These are phyloP conservation scores for Candida easanensis DNA, from an alignment of 805 yeast species.

Conservation along the genomic window DNA sequence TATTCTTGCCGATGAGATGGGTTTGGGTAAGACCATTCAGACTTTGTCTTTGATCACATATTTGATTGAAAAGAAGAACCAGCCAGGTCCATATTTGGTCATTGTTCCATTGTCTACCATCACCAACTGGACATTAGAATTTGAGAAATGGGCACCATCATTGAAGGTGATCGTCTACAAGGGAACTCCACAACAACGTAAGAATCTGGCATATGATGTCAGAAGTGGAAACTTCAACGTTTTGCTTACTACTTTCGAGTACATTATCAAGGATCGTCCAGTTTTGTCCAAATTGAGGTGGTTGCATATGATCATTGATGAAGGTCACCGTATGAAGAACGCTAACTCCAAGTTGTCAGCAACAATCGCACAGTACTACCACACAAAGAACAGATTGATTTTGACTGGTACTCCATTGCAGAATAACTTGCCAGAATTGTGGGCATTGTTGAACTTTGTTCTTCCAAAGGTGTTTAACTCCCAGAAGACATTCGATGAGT, in stretches of 20 bases:
- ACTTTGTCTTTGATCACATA: slow-evolving; percentile 73
- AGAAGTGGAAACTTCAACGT: slow-evolving; percentile 72
- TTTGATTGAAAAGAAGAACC: slow-evolving; percentile 62
- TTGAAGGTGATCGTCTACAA: slow-evolving; percentile 70
- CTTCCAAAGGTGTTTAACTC: slow-evolving; percentile 83
- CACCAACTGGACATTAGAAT: slow-evolving; percentile 83
- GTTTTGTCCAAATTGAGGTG: slow-evolving; percentile 65
- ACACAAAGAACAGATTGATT: slow-evolving; percentile 73
- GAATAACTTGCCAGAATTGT: slow-evolving; percentile 78
- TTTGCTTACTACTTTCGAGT: slow-evolving; percentile 76
- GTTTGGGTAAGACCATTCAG: slow-evolving; percentile 92
- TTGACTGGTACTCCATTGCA: slow-evolving; percentile 88
- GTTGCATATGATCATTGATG: slow-evolving; percentile 88
- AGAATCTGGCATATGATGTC: slow-evolving; percentile 59
- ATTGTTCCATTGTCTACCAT: slow-evolving; percentile 83
- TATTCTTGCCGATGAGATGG: slow-evolving; percentile 99
- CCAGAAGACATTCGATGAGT: slow-evolving; percentile 81
- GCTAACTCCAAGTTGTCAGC: slow-evolving; percentile 69
- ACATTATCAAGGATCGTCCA: slow-evolving; percentile 75
- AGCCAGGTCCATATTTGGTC: slow-evolving; percentile 68
- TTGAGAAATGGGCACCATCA: slow-evolving; percentile 87
- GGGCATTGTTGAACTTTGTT: slow-evolving; percentile 82
- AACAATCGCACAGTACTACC: slow-evolving; percentile 69
- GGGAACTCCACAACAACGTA: slow-evolving; percentile 74
- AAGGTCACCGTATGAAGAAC: slow-evolving; percentile 88